These are phyloP conservation scores for Encephalitozoon romaleae DNA, from an alignment of 371 early-diverging fungal genomes.

Conservation along the genomic window DNA sequence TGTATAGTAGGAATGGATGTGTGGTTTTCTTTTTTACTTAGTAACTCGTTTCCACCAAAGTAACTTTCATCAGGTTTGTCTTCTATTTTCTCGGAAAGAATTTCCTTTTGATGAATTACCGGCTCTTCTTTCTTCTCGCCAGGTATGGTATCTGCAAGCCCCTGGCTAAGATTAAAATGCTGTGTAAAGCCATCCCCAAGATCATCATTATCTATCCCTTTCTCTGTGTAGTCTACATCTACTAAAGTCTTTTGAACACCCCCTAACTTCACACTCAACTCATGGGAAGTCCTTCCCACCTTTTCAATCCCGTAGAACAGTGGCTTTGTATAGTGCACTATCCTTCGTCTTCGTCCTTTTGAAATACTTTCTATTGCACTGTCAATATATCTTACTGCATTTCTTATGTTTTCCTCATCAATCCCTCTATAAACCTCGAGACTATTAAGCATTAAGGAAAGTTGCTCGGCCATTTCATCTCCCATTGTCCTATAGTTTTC, in stretches of 20 bases:
- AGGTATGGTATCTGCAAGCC: neutral
- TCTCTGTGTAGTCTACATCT: neutral
- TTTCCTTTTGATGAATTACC: neutral
- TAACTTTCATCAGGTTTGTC: neutral
- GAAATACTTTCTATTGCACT: neutral
- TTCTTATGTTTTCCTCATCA: conserved; percentile 3
- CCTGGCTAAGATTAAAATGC: neutral
- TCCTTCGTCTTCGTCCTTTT: neutral
- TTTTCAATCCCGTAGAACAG: neutral
- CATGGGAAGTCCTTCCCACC: neutral
- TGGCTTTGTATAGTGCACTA: neutral
- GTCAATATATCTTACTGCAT: conserved; percentile 14
- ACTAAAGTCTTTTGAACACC: neutral
- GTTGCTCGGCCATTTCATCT: neutral
- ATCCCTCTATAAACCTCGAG: neutral
- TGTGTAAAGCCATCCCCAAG: neutral
- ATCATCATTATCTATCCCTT: neutral
- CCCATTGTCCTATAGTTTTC: neutral
- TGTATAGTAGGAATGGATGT: neutral
- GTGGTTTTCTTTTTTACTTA: neutral
- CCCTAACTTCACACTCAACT: neutral
- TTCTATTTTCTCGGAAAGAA: neutral
- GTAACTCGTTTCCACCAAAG: neutral
- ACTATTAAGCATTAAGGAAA: neutral
- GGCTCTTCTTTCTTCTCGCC: neutral